A percentile compares a stretch with the other conserved stretches of the same genome.
phyloP scores from a whole-genome alignment of 805 yeast species.

The Wickerhamomyces tratensis region DNA sequence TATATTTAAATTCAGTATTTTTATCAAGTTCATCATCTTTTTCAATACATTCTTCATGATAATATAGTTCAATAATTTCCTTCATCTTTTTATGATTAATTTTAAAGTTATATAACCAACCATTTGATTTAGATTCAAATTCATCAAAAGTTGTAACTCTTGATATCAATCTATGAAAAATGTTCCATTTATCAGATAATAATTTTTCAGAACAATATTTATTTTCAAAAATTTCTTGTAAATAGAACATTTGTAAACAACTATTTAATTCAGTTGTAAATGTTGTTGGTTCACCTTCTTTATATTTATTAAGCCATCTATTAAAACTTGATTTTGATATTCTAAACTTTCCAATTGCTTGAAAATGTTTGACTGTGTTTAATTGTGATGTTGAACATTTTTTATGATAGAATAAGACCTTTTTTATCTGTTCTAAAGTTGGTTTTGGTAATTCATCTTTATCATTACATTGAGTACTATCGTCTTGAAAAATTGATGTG shows the following conservation, averaged over 20 bases:
- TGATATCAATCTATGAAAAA: constrained; percentile 2
- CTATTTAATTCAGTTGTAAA: constrained; percentile 18
- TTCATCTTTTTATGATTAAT: constrained; percentile 19
- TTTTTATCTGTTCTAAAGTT: constrained; percentile 26
- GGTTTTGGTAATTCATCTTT: constrained; percentile 21
- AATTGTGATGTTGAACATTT: constrained; percentile 23
- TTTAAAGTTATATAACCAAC: constrained; percentile 32
- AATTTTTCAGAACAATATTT: constrained; percentile 18
- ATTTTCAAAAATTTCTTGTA: constrained; percentile 24
- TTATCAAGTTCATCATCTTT: too few relatives aligned
- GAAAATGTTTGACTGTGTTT: constrained; percentile 24
- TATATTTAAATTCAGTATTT: constrained; percentile 10
- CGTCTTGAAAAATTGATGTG: too few relatives aligned
- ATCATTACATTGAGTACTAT: not conserved
- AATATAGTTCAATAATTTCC: constrained; percentile 13
- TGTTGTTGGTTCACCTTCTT: constrained; percentile 21
- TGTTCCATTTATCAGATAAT: constrained; percentile 22
- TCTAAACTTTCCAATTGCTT: constrained; percentile 19
- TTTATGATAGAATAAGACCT: constrained; percentile 26
- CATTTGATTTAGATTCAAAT: constrained; percentile 22
- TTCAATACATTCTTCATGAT: not conserved
- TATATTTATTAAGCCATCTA: constrained; percentile 25
- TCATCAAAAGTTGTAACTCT: not conserved
- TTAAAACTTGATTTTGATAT: constrained; percentile 29
- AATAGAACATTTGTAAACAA: constrained; percentile 26